Conservation (phyloP, 768 basidiomycete species). For the Coprinopsis cinerea region DNA sequence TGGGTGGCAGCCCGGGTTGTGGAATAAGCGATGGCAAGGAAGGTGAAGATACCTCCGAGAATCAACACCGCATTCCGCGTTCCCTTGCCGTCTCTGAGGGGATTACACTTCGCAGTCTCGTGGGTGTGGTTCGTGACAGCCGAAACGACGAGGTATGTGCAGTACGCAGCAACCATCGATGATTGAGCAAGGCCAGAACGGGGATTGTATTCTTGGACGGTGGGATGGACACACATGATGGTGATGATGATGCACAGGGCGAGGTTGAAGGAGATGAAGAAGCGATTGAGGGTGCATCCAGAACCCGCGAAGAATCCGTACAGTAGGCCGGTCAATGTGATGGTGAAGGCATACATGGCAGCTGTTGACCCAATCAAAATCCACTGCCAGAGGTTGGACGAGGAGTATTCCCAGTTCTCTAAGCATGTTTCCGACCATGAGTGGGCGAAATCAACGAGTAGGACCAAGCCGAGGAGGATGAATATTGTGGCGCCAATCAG, state of each 20-base stretch:
- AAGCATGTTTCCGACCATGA: conserved; percentile 97
- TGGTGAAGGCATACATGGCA: conserved; percentile 77
- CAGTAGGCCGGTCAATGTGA: conserved; percentile 82
- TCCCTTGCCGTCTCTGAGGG: conserved; percentile 62
- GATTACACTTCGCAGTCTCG: conserved; percentile 72
- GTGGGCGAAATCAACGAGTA: conserved; percentile 98
- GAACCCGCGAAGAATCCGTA: conserved; percentile 88
- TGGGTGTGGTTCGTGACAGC: conserved; percentile 92
- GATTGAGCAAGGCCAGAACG: conserved; percentile 93
- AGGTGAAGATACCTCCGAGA: conserved; percentile 91
- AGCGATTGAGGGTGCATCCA: conserved; percentile 88
- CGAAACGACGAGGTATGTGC: conserved; percentile 90
- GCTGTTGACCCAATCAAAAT: conserved; percentile 90
- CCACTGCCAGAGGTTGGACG: conserved; percentile 92
- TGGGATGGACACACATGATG: conserved; percentile 74
- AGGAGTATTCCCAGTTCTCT: conserved; percentile 86
- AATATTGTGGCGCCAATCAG: conserved; percentile 91
- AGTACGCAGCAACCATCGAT: conserved; percentile 96
- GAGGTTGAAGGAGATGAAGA: conserved; percentile 96
- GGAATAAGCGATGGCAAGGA: conserved; percentile 97
- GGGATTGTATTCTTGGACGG: conserved; percentile 88
- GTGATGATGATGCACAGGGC: conserved; percentile 75
- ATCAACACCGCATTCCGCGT: conserved; percentile 84
- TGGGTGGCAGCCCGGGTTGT: conserved; percentile 95
- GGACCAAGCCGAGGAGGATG: conserved; percentile 94